Evolutionary conservation across 306 rosid genomes (phyloP), one percentile per base, ranked within the genome.

Genomic region (Mimosa bimucronata): DNA sequence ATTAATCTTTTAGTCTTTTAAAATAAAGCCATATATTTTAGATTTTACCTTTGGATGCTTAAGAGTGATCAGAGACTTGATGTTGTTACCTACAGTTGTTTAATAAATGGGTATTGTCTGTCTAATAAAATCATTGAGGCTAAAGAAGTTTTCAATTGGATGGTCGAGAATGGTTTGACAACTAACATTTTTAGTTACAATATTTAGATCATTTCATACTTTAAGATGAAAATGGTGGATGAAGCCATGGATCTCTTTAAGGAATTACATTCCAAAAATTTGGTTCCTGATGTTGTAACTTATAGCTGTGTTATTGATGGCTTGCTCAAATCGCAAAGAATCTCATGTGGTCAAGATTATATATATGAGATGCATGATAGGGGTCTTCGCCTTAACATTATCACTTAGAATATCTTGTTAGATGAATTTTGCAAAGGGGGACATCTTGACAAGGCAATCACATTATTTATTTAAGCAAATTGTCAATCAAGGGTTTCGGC

Each of bases 401-500:
- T 68, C 73, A 68, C 52, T 41, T 68, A 41, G 10, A 68, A 0
- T 11, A 40, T 11, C 50, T 38, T 67, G 48, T n/a, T 67, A 67
- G 73, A 67, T 40, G 73, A 48, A 40, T 67, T 67, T 37, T 67
- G 48, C 19, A 67, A 38, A 40, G 5, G 15, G 5, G 9, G 9
- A 12, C 9, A 38, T 37, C 50, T 40, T 40, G 73, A 52, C 60
- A 52, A 52, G 21, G 60, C 25, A 19, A 52, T 6, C 4, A 1
- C 25, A 52, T 62, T 62, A 14, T 29, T n/a, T n/a, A n/a, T n/a
- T 62, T 62, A n/a, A 4, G 73, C 73, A 67, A 10, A 67, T 38
- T 10, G 30, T 9, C 14, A 44, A 9, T 5, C 50, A 67, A 67
- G 73, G 73, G 19, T 38, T 67, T 38, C 31, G 9, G 30, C 73